A percentile compares a stretch with the other conserved stretches of the same genome.
Evolutionary conservation across 176 grass and related monocot species (phyloP).

Genomic region (Phyllostachys edulis): DNA sequence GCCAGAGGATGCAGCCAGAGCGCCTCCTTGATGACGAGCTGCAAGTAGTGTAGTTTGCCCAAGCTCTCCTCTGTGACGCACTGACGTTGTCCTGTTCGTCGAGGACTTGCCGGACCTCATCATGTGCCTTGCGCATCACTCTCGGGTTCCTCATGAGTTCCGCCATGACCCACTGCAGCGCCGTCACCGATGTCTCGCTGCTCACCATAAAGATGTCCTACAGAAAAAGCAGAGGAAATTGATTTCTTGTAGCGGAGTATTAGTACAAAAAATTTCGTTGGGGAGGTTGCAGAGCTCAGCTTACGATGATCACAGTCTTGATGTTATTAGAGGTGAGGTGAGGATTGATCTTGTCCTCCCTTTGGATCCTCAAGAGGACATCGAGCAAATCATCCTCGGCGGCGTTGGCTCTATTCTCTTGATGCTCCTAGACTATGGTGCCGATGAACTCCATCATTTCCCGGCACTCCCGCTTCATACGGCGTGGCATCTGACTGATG

Average conservation of each 20-base stretch:
- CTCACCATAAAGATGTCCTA: neutral
- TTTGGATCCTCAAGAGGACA: slow-evolving; percentile 48
- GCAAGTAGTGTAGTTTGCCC: neutral
- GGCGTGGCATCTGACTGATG: no score
- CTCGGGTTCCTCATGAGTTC: slow-evolving; percentile 33
- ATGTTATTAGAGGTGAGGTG: slow-evolving; percentile 51
- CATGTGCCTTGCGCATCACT: slow-evolving; percentile 20
- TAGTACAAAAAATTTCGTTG: no score
- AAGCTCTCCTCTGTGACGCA: no score
- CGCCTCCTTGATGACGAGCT: neutral
- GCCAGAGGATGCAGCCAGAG: neutral
- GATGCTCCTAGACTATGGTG: slow-evolving; percentile 37
- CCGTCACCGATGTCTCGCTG: slow-evolving; percentile 16
- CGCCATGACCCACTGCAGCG: slow-evolving; percentile 39
- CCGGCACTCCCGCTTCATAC: no score
- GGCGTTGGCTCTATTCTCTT: neutral
- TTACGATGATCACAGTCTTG: slow-evolving; percentile 52
- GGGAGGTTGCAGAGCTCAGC: neutral
- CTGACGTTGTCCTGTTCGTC: no score
- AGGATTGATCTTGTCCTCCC: slow-evolving; percentile 29
- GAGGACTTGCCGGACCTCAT: neutral
- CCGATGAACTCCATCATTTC: slow-evolving; percentile 25
- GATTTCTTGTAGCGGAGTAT: no score
- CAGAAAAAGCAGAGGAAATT: no score
- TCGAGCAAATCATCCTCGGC: slow-evolving; percentile 43